phyloP scores from a whole-genome alignment of 2,329 filamentous ascomycete species.

The Lachnum nothofagi region DNA sequence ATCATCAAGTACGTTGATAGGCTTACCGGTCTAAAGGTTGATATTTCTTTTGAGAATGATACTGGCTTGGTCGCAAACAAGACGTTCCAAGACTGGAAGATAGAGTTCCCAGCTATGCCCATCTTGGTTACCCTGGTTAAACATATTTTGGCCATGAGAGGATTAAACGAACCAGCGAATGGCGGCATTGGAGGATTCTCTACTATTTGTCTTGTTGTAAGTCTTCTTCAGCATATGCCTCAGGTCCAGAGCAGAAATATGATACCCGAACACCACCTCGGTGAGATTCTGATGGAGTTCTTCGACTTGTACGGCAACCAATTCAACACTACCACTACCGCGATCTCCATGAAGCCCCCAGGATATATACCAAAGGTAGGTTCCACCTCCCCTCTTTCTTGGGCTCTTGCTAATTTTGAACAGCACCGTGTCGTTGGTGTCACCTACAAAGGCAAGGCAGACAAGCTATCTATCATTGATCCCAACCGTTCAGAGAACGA shows the following conservation, averaged over 20 bases:
- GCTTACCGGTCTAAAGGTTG: conserved; percentile 73
- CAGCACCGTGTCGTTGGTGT: conserved; percentile 30
- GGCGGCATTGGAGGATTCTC: conserved; percentile 93
- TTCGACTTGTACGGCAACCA: conserved; percentile 82
- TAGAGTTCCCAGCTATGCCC: conserved; percentile 76
- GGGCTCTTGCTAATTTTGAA: conserved; percentile 2
- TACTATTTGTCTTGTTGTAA: conserved; percentile 88
- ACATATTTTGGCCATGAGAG: conserved; percentile 84
- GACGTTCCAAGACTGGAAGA: conserved; percentile 77
- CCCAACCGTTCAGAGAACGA: conserved; percentile 83
- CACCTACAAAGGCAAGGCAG: conserved; percentile 48
- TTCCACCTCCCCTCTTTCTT: conserved; percentile 9
- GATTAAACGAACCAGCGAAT: conserved; percentile 82
- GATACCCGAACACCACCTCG: conserved; percentile 62
- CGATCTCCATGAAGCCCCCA: conserved; percentile 72
- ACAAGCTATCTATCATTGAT: conserved; percentile 82
- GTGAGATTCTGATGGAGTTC: conserved; percentile 79
- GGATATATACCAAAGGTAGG: conserved; percentile 71
- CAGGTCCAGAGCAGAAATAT: conserved; percentile 58
- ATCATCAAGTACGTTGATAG: conserved; percentile 86
- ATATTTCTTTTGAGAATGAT: conserved; percentile 90
- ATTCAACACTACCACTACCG: conserved; percentile 65
- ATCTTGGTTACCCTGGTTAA: conserved; percentile 83
- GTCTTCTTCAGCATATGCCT: conserved; percentile 77
- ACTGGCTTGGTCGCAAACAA: conserved; percentile 74